Percentiles rank a stretch among this genome's conserved stretches.
phyloP scores from a whole-genome alignment of 768 basidiomycete genomes.

The Boletus reticulatus region DNA sequence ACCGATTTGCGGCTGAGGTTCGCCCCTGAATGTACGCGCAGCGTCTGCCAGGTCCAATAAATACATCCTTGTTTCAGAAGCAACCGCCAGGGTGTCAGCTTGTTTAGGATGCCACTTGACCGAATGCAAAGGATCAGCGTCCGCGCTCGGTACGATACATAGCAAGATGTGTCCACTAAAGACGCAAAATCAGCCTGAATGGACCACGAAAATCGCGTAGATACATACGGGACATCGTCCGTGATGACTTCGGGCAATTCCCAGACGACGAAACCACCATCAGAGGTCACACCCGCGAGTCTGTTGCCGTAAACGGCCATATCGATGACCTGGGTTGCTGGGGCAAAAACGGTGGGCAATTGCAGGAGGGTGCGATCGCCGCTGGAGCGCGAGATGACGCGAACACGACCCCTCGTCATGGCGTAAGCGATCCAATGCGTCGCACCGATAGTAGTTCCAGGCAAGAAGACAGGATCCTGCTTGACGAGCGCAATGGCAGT shows the following conservation, averaged over 20 bases:
- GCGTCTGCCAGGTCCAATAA: conserved; percentile 70
- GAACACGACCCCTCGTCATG: conserved; percentile 88
- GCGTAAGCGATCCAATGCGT: conserved; percentile 93
- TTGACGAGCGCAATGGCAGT: conserved; percentile 88
- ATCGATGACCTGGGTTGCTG: conserved; percentile 66
- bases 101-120: conserved; percentile 91
- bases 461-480: conserved; percentile 80
- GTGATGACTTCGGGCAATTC: conserved; percentile 80
- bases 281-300: conserved; percentile 82
- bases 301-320: conserved; percentile 86
- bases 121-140: conserved; percentile 63
- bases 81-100: conserved; percentile 76
- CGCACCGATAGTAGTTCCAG: conserved; percentile 85
- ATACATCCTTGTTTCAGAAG: conserved; percentile 73
- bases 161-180: conserved; percentile 64
- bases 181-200: conserved; percentile 7
- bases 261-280: conserved; percentile 90
- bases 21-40: conserved; percentile 56
- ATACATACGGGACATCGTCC: conserved; percentile 80
- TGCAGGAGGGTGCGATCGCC: conserved; percentile 87
- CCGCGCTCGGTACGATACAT: conserved; percentile 61
- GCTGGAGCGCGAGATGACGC: conserved; percentile 85
- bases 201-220: not conserved
- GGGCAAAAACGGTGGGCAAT: conserved; percentile 60
- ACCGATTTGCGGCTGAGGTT: conserved; percentile 66